Conservation (phyloP, 257 asterid species). For the Solanum appendiculatum region DNA sequence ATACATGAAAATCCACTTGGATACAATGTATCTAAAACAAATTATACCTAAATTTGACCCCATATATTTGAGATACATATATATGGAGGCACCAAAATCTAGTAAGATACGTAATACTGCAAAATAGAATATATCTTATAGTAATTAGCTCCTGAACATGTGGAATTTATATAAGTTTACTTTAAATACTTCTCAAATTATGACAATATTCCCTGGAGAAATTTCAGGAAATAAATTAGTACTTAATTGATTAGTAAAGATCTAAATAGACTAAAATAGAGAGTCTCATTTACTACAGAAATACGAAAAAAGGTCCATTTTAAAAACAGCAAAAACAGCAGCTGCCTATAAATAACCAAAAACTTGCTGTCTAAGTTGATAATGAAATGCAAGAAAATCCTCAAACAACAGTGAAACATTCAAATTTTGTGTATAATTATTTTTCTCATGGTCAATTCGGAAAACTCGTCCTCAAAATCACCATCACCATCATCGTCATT, state of each 20-base stretch:
- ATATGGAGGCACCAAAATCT: too few species aligned
- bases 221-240: neutral
- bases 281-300: neutral
- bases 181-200: neutral
- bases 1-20: too few species aligned
- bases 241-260: neutral
- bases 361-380: neutral
- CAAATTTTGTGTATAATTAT: neutral
- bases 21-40: too few species aligned
- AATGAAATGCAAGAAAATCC: neutral
- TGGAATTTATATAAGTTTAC: too few species aligned
- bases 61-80: too few species aligned
- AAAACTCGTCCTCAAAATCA: neutral
- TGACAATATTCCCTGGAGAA: neutral
- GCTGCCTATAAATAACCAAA: neutral
- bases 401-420: neutral
- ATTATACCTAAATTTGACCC: too few species aligned
- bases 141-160: too few species aligned
- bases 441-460: neutral
- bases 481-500: neutral
- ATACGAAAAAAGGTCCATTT: neutral
- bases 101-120: too few species aligned
- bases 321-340: neutral
- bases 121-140: too few species aligned
- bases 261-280: neutral